Evolutionary conservation across 2,329 filamentous ascomycete species (phyloP).

Genomic region (Hypoxylon sp.): DNA sequence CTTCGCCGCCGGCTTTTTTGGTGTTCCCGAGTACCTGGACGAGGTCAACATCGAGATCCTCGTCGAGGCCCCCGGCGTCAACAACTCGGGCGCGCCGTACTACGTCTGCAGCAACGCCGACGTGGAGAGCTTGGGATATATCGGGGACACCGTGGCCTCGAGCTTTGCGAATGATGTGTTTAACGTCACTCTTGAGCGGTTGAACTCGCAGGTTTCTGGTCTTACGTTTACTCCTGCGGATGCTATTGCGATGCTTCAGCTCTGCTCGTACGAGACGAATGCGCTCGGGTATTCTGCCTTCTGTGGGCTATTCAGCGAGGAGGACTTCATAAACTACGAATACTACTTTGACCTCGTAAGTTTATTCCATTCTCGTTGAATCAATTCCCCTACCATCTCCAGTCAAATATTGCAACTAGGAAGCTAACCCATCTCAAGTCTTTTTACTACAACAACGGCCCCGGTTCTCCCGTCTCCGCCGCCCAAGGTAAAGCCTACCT

Average conservation of each 20-base stretch:
- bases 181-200: constrained; percentile 46
- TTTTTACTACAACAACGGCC: constrained; percentile 52
- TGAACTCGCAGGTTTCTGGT: constrained; percentile 48
- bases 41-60: constrained; percentile 52
- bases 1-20: constrained; percentile 52
- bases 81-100: constrained; percentile 50
- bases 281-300: constrained; percentile 58
- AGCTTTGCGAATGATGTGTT: constrained; percentile 47
- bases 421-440: constrained; percentile 18
- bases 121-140: constrained; percentile 39
- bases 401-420: neutral
- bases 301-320: constrained; percentile 55
- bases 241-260: constrained; percentile 55
- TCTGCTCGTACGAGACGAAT: constrained; percentile 51
- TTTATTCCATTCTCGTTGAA: neutral
- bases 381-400: neutral
- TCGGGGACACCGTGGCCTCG: constrained; percentile 43
- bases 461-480: constrained; percentile 51
- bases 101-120: constrained; percentile 47
- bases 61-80: constrained; percentile 47
- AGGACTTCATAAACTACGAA: constrained; percentile 58
- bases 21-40: constrained; percentile 50
- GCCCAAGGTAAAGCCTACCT: constrained; percentile 51
- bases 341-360: constrained; percentile 58
- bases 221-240: constrained; percentile 52